Evolutionary conservation across 2,329 filamentous ascomycete genomes (phyloP), one percentile per base, ranked within the genome.

Genomic region (Cladosporium sphaerospermum): DNA sequence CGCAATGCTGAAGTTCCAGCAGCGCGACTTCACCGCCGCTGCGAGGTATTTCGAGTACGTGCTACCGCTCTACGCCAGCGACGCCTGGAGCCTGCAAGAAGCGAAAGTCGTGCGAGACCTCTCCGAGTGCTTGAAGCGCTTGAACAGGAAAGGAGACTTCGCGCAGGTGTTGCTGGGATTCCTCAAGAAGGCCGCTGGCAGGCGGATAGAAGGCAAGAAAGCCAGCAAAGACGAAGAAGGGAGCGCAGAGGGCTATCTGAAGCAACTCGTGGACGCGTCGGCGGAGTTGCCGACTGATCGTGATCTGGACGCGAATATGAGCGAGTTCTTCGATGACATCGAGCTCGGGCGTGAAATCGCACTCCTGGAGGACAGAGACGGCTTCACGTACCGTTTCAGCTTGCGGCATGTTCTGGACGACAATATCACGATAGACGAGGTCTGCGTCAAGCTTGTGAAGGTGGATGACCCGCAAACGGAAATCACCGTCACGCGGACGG

Each of bases 71-170:
- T 96, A 93, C 61, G 86, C 85, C 0, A 82, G 85, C 53, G 83
- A 80, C 53, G 81, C 84, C 43, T 97, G 93, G 91, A 83, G 80
- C 50, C 74, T 85, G 1, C 76, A 96, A 10, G 90, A 97, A 65
- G 75, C 89, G 3, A 86, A 86, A 0, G 88, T 96, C 79, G 78
- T 97, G 5, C 81, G 88, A 58, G 86, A 96, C 78, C 93, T 96
- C 66, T 82, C 88, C 0, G 80, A 81, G 45, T 97, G 91, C 67
- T 77, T 99, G 28, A 85, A 87, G 59, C 80, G 88, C 61, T 78
- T 96, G 28, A 77, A 86, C 45, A 82, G 83, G 11, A 83, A 83
- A 55, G 86, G 92, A 49, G 89, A 95, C 57, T 95, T 90, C 62
- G 83, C 91, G 13, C 81, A 82, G 19, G 84, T 88, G 8, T 78